phyloP scores from a whole-genome alignment of 805 yeast genomes.

The Grigorovia humatica region DNA sequence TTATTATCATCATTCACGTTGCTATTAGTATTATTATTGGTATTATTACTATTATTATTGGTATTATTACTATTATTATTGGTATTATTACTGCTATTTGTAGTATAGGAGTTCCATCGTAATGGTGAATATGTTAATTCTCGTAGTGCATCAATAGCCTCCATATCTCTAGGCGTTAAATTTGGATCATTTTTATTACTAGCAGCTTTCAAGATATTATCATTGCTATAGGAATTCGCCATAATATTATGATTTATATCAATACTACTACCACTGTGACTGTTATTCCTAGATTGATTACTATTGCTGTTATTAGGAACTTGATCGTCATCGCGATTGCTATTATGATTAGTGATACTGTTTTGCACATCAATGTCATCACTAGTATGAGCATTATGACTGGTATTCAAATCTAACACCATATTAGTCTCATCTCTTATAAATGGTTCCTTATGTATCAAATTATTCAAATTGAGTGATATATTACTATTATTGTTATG shows the following conservation, averaged over 20 bases:
- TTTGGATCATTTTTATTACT: background rate
- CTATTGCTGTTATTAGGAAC: background rate
- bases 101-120: background rate
- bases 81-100: background rate
- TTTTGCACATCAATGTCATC: background rate
- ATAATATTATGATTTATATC: background rate
- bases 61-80: background rate
- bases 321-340: too few relatives aligned
- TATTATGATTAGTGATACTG: too few relatives aligned
- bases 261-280: background rate
- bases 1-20: background rate
- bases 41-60: background rate
- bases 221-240: background rate
- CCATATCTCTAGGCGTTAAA: slow-evolving; percentile 17
- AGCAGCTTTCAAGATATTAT: background rate
- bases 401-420: background rate
- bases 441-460: background rate
- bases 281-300: background rate
- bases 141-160: slow-evolving; percentile 21
- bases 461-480: background rate
- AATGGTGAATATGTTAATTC: slow-evolving; percentile 19
- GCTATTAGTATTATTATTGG: background rate
- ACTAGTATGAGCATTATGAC: background rate
- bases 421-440: background rate
- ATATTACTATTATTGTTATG: background rate